phyloP scores from a whole-genome alignment of 345 rosid species.

The Dovyalis caffra region DNA sequence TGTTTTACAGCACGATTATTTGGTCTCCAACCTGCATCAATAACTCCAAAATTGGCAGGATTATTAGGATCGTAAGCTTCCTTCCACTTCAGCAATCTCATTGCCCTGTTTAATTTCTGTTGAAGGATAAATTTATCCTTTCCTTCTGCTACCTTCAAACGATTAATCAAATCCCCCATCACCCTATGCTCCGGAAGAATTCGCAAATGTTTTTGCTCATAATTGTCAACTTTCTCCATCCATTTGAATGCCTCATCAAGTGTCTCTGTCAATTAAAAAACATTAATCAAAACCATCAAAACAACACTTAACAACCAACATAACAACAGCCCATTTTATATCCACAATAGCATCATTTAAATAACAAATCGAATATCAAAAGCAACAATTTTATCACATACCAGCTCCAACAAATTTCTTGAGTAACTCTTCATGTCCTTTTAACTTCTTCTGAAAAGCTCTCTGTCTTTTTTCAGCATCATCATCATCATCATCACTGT shows the following conservation, averaged over 20 bases:
- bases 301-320: too few relatives aligned
- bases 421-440: conserved; percentile 64
- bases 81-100: conserved; percentile 82
- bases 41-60: conserved; percentile 72
- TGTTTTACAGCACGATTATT: conserved; percentile 29
- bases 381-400: conserved; percentile 17
- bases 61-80: conserved; percentile 88
- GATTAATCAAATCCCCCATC: conserved; percentile 86
- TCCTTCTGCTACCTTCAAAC: conserved; percentile 76
- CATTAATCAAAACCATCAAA: neutral
- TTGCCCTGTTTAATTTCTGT: conserved; percentile 80
- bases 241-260: conserved; percentile 71
- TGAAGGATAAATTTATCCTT: conserved; percentile 87
- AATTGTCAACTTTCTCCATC: conserved; percentile 77
- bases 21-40: conserved; percentile 45
- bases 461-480: conserved; percentile 35
- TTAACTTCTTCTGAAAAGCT: conserved; percentile 50
- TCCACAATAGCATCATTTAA: neutral
- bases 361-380: neutral
- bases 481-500: conserved; percentile 62
- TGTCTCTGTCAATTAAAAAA: conserved; percentile 44
- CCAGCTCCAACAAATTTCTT: conserved; percentile 52
- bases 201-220: conserved; percentile 75
- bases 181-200: conserved; percentile 78
- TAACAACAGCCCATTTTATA: neutral